Evolutionary conservation across 352 stramenopile genomes (phyloP), one percentile per base, ranked within the genome.

Genomic region (Globisporangium parvum): DNA sequence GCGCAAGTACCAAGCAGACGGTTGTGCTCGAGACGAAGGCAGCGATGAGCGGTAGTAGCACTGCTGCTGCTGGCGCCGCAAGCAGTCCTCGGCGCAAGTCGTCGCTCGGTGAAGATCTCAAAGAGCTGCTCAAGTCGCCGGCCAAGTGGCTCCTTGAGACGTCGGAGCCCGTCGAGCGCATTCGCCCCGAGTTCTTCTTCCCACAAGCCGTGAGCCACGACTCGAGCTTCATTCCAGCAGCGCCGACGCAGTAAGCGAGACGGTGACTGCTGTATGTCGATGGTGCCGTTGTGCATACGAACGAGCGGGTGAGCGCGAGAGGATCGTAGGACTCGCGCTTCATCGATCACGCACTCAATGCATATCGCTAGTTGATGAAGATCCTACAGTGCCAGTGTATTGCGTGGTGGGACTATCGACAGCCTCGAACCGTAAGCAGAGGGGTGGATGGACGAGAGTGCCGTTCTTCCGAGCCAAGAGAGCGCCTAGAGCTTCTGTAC

Each of bases 41-140:
- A 11, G 28, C 39, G 3, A 35, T 15, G 6, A 23, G 15, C 20
- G 6, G 26, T 31, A 31, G 26, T 31, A 31, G 26, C 5, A 10
- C 39, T 18, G 39, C 39, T 18, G 14, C 11, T 44, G 39, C 5
- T n/a, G 23, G 41, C 15, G 47, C 20, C 15, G 17, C 39, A 39
- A 51, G 17, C 60, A 61, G 60, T 53, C 28, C 60, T 15, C 56
- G 71, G 0, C 74, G 74, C 51, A 87, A 84, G 56, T 71, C 71
- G 6, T 84, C 75, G 2, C 57, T 88, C 20, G 75, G 75, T 31
- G 76, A 91, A 3, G 77, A 88, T 2, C 50, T 91, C n/a, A 83
- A 80, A 42, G 71, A 86, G 57, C 24, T 91, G 33, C 46, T 88
- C 20, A 61, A 65, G 28, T 83, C 77, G 2, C 77, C 80, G 6